Conservation (phyloP, 2,329 filamentous ascomycete species). For the Aspergillus piperis region DNA sequence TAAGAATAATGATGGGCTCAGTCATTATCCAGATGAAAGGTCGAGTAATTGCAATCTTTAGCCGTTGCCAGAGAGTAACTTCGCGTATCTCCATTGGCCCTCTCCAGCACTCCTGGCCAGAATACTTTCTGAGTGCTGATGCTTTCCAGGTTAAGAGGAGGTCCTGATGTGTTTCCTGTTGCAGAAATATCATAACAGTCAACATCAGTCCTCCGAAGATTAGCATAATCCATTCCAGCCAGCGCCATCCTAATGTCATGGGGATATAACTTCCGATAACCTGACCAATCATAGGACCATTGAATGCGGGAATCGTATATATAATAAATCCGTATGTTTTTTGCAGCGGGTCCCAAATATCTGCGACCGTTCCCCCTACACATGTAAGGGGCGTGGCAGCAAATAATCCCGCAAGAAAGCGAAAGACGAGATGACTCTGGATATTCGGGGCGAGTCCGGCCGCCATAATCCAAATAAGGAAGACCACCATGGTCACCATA, state of each 20-base stretch:
- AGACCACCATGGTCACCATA: conserved; percentile 47
- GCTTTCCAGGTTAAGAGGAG: conserved; percentile 50
- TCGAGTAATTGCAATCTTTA: conserved; percentile 37
- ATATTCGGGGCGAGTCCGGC: conserved; percentile 51
- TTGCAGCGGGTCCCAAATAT: conserved; percentile 51
- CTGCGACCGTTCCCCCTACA: conserved; percentile 48
- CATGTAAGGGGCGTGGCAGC: conserved; percentile 48
- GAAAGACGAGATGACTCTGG: conserved; percentile 50
- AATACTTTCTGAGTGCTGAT: conserved; percentile 38
- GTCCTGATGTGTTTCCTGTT: conserved; percentile 54
- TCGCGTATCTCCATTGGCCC: conserved; percentile 46
- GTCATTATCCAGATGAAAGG: conserved; percentile 51
- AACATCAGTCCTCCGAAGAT: conserved; percentile 38
- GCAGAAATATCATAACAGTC: conserved; percentile 42
- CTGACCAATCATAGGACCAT: conserved; percentile 28
- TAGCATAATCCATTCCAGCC: conserved; percentile 49
- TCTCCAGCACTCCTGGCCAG: conserved; percentile 49
- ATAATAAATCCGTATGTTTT: conserved; percentile 53
- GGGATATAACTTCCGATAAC: conserved; percentile 26
- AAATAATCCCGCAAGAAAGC: conserved; percentile 54
- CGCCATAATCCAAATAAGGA: conserved; percentile 53
- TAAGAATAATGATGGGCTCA: conserved; percentile 37
- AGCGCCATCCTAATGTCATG: conserved; percentile 34
- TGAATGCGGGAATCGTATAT: conserved; percentile 50
- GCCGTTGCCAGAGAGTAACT: conserved; percentile 39